Conservation (phyloP, 2,329 filamentous ascomycete genomes). For the Neofusicoccum cordaticola region DNA sequence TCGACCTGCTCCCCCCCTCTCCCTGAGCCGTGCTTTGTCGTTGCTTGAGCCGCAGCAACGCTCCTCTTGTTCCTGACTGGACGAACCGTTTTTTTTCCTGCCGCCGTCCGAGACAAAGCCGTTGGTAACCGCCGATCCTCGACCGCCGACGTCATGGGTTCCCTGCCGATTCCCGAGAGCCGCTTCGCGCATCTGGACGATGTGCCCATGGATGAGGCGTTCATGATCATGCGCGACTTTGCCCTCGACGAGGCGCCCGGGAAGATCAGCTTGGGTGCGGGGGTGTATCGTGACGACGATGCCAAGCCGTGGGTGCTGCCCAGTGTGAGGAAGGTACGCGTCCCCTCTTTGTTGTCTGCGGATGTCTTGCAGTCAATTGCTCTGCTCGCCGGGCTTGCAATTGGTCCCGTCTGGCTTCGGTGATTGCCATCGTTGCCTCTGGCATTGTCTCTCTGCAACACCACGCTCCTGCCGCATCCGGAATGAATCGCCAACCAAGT, state of each 20-base stretch:
- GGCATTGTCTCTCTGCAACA: not conserved
- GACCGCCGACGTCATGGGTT: conserved; percentile 8
- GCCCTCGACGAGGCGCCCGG: conserved; percentile 20
- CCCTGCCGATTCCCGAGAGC: conserved; percentile 9
- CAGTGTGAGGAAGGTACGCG: conserved; percentile 25
- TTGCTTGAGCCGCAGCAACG: not conserved
- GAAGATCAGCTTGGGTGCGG: conserved; percentile 41
- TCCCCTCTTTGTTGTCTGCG: not conserved
- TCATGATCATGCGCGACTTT: conserved; percentile 18
- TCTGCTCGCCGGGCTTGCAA: not conserved
- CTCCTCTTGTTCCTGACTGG: not conserved
- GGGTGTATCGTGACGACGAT: conserved; percentile 41
- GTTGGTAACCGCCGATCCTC: not conserved
- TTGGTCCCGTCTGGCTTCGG: not conserved
- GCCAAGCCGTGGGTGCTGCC: conserved; percentile 39
- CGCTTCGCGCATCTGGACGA: conserved; percentile 13
- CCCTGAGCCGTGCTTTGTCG: not conserved
- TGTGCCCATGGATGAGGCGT: conserved; percentile 12
- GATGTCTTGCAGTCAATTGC: too few relatives aligned
- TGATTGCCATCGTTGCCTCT: not conserved
- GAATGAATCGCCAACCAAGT: conserved; percentile 9
- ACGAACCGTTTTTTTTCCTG: not conserved
- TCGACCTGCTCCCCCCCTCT: not conserved
- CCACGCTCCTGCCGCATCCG: not conserved
- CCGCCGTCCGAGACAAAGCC: not conserved